Conservation (phyloP, 352 stramenopile species). For the Saprolegnia parasitica region DNA sequence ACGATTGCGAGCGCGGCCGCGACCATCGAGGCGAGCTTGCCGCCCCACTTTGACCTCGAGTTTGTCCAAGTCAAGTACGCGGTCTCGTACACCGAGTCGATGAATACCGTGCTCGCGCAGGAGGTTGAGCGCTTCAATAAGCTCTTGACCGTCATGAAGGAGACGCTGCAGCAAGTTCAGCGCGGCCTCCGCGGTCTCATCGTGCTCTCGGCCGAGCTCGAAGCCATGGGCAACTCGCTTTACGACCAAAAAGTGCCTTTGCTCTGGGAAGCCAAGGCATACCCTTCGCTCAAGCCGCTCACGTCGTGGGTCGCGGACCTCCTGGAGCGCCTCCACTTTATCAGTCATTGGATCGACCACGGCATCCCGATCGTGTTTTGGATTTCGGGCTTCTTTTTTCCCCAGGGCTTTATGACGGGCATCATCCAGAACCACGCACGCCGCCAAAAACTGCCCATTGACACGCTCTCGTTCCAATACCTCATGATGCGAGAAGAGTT, state of each 20-base stretch:
- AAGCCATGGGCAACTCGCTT: slow-evolving; percentile 78
- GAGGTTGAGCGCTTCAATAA: slow-evolving; percentile 90
- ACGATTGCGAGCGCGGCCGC: slow-evolving; percentile 82
- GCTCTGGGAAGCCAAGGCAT: slow-evolving; percentile 86
- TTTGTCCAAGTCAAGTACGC: slow-evolving; percentile 80
- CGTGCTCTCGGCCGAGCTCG: slow-evolving; percentile 78
- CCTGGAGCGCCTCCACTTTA: slow-evolving; percentile 63
- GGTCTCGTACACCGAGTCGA: slow-evolving; percentile 85
- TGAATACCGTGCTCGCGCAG: slow-evolving; percentile 91
- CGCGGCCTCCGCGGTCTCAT: slow-evolving; percentile 83
- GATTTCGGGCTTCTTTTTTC: slow-evolving; percentile 82
- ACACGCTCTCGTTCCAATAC: slow-evolving; percentile 79
- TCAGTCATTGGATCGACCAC: slow-evolving; percentile 61
- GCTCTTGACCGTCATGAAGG: slow-evolving; percentile 74
- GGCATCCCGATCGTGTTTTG: slow-evolving; percentile 82
- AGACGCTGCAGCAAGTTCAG: slow-evolving; percentile 78
- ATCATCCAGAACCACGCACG: slow-evolving; percentile 65
- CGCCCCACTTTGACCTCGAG: slow-evolving; percentile 78
- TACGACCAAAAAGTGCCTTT: slow-evolving; percentile 85
- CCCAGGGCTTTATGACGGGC: slow-evolving; percentile 51
- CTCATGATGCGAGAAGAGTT: slow-evolving; percentile 57
- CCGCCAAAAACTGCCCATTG: slow-evolving; percentile 68
- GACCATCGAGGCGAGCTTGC: slow-evolving; percentile 74
- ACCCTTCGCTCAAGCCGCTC: slow-evolving; percentile 88
- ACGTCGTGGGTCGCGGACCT: slow-evolving; percentile 86